phyloP scores from a whole-genome alignment of 257 asterid genomes.

The Pogostemon cablin region DNA sequence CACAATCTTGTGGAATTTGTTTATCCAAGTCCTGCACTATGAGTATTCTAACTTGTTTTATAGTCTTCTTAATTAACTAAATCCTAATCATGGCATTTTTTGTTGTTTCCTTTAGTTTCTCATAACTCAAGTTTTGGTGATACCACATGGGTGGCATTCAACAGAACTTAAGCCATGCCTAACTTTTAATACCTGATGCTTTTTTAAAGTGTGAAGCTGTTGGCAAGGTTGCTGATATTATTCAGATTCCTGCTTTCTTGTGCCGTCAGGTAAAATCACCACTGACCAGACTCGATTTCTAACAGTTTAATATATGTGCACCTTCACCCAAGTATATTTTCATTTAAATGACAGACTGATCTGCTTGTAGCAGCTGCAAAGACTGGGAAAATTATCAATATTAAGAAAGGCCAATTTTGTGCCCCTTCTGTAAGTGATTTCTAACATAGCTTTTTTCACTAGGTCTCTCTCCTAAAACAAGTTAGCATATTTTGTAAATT shows the following conservation, averaged over 20 bases:
- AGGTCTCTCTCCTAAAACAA: not conserved
- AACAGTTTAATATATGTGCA: not conserved
- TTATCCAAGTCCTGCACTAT: not conserved
- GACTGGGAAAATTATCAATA: constrained; percentile 83
- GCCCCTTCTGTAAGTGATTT: constrained; percentile 68
- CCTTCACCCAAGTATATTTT: not conserved
- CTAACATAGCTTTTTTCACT: not conserved
- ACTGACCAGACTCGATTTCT: not conserved
- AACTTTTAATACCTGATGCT: not conserved
- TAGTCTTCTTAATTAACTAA: not conserved
- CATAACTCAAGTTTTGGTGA: not conserved
- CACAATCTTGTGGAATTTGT: not conserved
- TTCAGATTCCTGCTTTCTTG: constrained; percentile 97
- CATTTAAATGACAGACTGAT: constrained; percentile 60
- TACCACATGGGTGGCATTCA: constrained; percentile 1
- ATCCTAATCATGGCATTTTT: not conserved
- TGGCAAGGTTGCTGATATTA: constrained; percentile 92
- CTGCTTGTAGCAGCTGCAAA: constrained; percentile 94
- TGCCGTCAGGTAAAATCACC: constrained; percentile 79
- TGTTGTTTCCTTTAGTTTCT: not conserved
- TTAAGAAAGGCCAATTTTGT: constrained; percentile 95
- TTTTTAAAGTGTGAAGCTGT: constrained; percentile 87
- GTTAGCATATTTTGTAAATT: constrained; percentile 11
- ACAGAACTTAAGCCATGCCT: not conserved
- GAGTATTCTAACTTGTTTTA: not conserved